Base-by-base conservation (phyloP, 192 early-diverging fungal genomes). In the Geranomyces michiganensis region DNA sequence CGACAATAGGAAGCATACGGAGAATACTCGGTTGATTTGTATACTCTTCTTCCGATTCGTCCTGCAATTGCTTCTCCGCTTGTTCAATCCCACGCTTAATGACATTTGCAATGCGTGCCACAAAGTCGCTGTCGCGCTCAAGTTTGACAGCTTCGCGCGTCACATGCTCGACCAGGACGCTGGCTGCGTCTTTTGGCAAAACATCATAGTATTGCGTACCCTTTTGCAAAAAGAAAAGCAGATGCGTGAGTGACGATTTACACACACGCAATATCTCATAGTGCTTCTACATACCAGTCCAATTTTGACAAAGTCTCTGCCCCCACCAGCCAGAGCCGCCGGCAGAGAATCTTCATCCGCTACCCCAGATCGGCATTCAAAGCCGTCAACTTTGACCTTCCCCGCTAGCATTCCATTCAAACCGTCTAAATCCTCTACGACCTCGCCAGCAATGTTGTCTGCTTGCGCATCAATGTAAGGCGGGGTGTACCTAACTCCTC, bases 31-130 rank as follows among this genome's bases (percentile, higher is more conserved):
- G 65, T 60, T 73, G 71, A 47, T 73, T 41, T 7, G 63, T 64
- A 1, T 62, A 53, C 65, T 74, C 73, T 47, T 74, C 73, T 0
- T 21, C 30, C 10, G 22, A 30, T 30, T 74, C 73, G 19, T 30
- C 63, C 27, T 30, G 48, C 46, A 74, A 46, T 44, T 68, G 66
- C 33, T 59, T 53, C 33, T 74, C 73, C 19, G 73, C 73, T 53
- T 74, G 61, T 47, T 74, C 65, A 24, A 74, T 74, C 10, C 73
- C 73, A 7, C 51, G 24, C 8, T 55, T 43, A 29, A 74, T 74
- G 4, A 74, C 66, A 24, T 68, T 47, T 14, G 65, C 65, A 22
- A 74, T 74, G 3, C 58, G 56, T 1, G 65, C 56, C 9, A 74
- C 73, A 48, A 74, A 74, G 44, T 74, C 61, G 45, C 29, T 30